Conservation (phyloP, 768 basidiomycete species). For the Daedaleopsis sinensis region DNA sequence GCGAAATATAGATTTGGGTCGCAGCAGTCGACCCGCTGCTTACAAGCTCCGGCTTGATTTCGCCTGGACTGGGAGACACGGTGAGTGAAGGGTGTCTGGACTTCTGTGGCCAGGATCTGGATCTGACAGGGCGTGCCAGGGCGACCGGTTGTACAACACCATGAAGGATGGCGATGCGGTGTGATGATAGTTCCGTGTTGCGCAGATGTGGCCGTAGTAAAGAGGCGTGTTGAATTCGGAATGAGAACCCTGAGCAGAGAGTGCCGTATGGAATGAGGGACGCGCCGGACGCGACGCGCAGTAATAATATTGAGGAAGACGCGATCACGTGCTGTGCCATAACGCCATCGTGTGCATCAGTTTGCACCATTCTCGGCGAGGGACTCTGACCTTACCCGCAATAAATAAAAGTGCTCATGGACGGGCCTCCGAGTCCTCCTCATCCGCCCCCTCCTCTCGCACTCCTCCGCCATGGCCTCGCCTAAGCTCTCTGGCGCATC, state of each 20-base stretch:
- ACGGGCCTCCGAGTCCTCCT: background rate
- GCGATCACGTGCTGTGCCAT: conserved; percentile 18
- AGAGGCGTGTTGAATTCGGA: background rate
- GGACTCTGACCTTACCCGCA: background rate
- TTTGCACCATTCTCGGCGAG: conserved; percentile 15
- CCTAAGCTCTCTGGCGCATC: conserved; percentile 28
- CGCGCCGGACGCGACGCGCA: conserved; percentile 8
- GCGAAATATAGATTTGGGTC: conserved; percentile 72
- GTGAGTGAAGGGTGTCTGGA: conserved; percentile 46
- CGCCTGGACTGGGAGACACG: conserved; percentile 90
- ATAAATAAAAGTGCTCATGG: conserved; percentile 12
- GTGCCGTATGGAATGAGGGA: background rate
- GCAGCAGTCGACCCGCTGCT: conserved; percentile 78
- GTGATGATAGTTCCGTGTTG: background rate
- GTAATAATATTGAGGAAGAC: background rate
- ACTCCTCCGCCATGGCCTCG: conserved; percentile 27
- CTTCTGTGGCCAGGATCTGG: background rate
- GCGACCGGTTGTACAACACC: conserved; percentile 86
- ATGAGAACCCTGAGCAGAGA: background rate
- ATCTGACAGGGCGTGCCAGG: conserved; percentile 44
- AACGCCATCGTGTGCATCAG: conserved; percentile 24
- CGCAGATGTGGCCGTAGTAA: background rate
- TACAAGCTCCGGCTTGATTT: conserved; percentile 77
- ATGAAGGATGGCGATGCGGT: conserved; percentile 29
- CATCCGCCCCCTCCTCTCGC: background rate